phyloP scores from a whole-genome alignment of 805 yeast species.

The Cyberlindnera mississippiensis region DNA sequence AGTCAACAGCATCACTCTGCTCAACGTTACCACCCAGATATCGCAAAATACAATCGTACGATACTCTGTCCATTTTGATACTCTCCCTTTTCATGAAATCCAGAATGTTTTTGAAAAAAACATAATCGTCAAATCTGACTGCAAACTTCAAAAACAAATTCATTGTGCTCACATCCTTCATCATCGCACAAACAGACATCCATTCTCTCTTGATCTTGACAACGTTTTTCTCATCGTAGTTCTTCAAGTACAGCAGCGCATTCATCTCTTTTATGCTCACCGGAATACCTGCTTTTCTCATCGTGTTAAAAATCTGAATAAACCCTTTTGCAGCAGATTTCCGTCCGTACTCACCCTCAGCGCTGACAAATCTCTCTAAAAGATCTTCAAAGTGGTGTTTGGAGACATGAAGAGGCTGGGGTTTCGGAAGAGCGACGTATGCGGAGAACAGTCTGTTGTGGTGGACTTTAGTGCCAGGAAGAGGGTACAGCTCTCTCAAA shows the following conservation, averaged over 20 bases:
- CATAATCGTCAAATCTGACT: slow-evolving; percentile 12
- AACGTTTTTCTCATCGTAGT: slow-evolving; percentile 11
- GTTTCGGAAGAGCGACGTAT: slow-evolving; percentile 30
- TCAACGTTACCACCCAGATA: slow-evolving; percentile 11
- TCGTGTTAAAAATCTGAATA: slow-evolving; percentile 15
- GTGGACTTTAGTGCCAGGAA: slow-evolving; percentile 4
- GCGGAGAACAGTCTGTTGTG: slow-evolving; percentile 19
- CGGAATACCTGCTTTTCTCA: slow-evolving; percentile 28
- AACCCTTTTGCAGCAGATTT: neutral
- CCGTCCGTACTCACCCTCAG: slow-evolving; percentile 13
- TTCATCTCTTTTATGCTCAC: slow-evolving; percentile 29
- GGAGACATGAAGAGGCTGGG: slow-evolving; percentile 30
- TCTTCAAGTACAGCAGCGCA: slow-evolving; percentile 19
- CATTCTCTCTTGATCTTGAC: slow-evolving; percentile 8
- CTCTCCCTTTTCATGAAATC: slow-evolving; percentile 17
- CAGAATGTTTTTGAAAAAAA: slow-evolving; percentile 15
- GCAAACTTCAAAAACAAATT: slow-evolving; percentile 30
- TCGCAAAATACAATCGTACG: slow-evolving; percentile 24
- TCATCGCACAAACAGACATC: slow-evolving; percentile 1
- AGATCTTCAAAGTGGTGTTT: slow-evolving; percentile 31
- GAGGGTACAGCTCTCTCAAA: slow-evolving; percentile 20
- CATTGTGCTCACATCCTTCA: slow-evolving; percentile 18
- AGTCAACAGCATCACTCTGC: neutral
- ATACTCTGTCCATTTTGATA: slow-evolving; percentile 29
- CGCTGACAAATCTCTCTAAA: slow-evolving; percentile 18